Evolutionary conservation across 768 basidiomycete species (phyloP), one percentile per base, ranked within the genome.

Genomic region (Tephrocybe sp.): DNA sequence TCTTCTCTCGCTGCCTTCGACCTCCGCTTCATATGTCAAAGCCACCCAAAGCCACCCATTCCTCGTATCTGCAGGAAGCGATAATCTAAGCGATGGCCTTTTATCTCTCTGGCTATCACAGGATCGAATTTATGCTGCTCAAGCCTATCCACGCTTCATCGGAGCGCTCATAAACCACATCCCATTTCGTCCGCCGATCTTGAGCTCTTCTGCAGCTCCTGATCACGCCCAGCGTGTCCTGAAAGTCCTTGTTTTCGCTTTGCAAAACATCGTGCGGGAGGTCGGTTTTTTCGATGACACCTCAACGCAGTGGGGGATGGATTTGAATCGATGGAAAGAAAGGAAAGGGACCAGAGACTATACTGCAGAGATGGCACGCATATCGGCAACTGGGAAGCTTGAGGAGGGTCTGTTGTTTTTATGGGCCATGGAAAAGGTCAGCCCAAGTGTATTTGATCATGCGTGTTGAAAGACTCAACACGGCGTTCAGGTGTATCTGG

Each of bases 361-460:
- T 57, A 83, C 85, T 1, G 86, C 87, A 9, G 85, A 87, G 65
- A 84, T 90, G 81, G 74, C 74, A 2, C 73, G 81, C 5, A 68
- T 83, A 2, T 73, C 74, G 3, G 66, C 70, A 4, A 59, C 66
- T 14, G 77, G 73, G 3, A 71, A 68, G 0, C 56, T 87, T 17
- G 76, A 79, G 43, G 88, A 90, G 36, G 85, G 84, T 0, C 66
- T 91, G 18, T 71, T 90, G 1, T 84, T 90, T 54, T 67, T 91
- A 12, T 90, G 87, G 87, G 84, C 84, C 0, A 90, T 90, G 87
- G 88, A 90, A 63, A 76, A 79, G 71, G 88, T 87, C 48, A 18
- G 46, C 12, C 5, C 12, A 14, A 8, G 2, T 10, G 18, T 49
- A n/a, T 54, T 14, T 17, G 17, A 11, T 11, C 3, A 18, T 20